A percentile compares a stretch with the other conserved stretches of the same genome.
Evolutionary conservation across 2,329 filamentous ascomycete genomes (phyloP).

Genomic region (Ceratocystis smalleyi): DNA sequence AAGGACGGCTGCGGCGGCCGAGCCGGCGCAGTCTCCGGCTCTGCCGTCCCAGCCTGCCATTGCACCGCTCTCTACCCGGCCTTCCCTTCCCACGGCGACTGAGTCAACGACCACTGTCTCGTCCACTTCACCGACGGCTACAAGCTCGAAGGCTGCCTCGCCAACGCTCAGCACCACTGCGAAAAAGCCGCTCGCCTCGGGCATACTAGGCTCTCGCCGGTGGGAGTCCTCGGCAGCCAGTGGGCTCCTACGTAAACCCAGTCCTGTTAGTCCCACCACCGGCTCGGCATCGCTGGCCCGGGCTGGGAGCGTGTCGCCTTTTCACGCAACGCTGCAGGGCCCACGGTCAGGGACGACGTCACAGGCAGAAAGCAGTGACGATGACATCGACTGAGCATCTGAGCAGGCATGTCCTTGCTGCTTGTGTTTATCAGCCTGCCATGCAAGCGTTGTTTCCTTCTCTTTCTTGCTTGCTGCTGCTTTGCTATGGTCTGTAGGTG

Average conservation of each 20-base stretch:
- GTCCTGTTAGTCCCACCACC: conserved; percentile 22
- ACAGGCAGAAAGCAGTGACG: conserved; percentile 9
- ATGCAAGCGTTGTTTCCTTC: neutral
- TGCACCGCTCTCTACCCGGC: neutral
- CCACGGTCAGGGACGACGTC: neutral
- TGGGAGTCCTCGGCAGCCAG: conserved; percentile 28
- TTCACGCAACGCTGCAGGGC: conserved; percentile 11
- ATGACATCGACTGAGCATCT: conserved; percentile 17
- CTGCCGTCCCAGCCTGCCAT: neutral
- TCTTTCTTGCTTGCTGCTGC: neutral
- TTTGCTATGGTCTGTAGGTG: neutral
- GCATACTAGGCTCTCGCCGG: conserved; percentile 27
- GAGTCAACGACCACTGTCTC: conserved; percentile 19
- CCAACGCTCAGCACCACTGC: conserved; percentile 21
- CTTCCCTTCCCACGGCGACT: neutral
- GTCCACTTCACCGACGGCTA: neutral
- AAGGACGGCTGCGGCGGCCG: neutral
- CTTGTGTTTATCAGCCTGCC: neutral
- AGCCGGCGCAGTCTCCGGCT: neutral
- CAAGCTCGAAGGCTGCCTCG: neutral
- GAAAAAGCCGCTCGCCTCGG: conserved; percentile 25
- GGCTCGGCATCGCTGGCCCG: conserved; percentile 23
- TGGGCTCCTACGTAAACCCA: conserved; percentile 28
- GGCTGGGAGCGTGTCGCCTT: conserved; percentile 9
- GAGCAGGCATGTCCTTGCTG: neutral